Conservation (phyloP, 108 stramenopile genomes). For the Mayamaea pseudoterrestris region DNA sequence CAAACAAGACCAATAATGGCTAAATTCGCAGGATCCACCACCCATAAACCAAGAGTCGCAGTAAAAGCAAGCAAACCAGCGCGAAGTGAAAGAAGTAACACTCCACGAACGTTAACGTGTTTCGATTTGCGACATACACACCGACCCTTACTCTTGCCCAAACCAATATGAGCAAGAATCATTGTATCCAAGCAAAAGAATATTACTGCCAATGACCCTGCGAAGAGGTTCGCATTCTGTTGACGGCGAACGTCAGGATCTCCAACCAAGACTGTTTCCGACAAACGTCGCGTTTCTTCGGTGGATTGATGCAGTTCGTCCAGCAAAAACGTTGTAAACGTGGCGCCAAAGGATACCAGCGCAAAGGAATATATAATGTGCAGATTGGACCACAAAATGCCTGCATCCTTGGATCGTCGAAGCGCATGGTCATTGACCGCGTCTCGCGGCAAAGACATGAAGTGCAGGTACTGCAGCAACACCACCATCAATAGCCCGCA, state of each 20-base stretch:
- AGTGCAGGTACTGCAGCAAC: slow-evolving; percentile 21
- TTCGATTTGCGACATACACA: slow-evolving; percentile 2
- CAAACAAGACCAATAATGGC: slow-evolving; percentile 12
- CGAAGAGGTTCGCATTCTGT: slow-evolving; percentile 9
- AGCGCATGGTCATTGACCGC: slow-evolving; percentile 26
- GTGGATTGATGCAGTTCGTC: background rate
- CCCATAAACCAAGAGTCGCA: slow-evolving; percentile 19
- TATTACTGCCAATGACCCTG: slow-evolving; percentile 12
- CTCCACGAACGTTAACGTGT: background rate
- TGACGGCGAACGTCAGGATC: background rate
- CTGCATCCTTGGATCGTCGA: slow-evolving; percentile 3
- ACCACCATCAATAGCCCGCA: slow-evolving; percentile 19
- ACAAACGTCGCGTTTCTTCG: background rate
- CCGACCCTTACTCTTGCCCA: background rate
- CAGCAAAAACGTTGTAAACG: slow-evolving; percentile 4
- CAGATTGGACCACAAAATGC: slow-evolving; percentile 3
- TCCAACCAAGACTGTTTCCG: background rate
- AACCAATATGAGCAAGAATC: slow-evolving; percentile 24
- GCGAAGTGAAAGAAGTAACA: slow-evolving; percentile 7
- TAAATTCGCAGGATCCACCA: slow-evolving; percentile 14
- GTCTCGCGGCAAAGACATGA: slow-evolving; percentile 22
- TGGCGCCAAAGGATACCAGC: slow-evolving; percentile 9
- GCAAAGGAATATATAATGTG: slow-evolving; percentile 14
- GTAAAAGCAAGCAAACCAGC: slow-evolving; percentile 14
- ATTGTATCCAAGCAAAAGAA: slow-evolving; percentile 26